Evolutionary conservation across 345 rosid species (phyloP), one percentile per base, ranked within the genome.

Genomic region (Euphorbia tirucalli): DNA sequence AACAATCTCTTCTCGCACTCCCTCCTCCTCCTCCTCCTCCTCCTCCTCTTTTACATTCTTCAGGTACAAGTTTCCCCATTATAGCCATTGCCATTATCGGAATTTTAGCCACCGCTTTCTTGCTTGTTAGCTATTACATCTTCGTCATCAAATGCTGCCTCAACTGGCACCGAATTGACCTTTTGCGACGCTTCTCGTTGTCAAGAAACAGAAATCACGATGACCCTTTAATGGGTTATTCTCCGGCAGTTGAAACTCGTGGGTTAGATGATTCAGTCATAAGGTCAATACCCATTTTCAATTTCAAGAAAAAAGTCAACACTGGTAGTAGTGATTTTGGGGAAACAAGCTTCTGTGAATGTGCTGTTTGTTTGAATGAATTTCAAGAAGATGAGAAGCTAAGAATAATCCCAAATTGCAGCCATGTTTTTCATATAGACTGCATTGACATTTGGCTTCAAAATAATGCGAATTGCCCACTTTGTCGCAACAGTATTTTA

Each of bases 401-500:
- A 3, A 83, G 86, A 69, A 80, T 77, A 41, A 83, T 94, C 24
- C 98, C 98, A 5, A 86, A 79, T 11, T 94, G 98, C 43, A 54
- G 75, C 78, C 98, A 94, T 78, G 86, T 90, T 50, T 94, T 94
- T 55, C 98, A 94, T 66, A 89, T 94, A 1, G 97, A 94, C 66
- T 94, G 96, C 83, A 90, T 94, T 59, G 98, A 92, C 77, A 74
- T 88, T 61, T 94, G 98, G 97, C 97, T 94, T 50, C 98, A 92
- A 74, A 86, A 68, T 86, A 90, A 90, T 69, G 89, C 93, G 1
- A 93, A 90, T 65, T 93, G 98, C 68, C 98, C 98, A 4, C 80
- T 93, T 56, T 93, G 98, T 75, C 78, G 98, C 73, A 83, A 92
- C 13, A 87, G 87, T 54, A 82, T 93, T 83, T 93, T 97, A 9